Base-by-base conservation (phyloP, 2,329 filamentous ascomycete genomes). In the Macroventuria anomochaeta region DNA sequence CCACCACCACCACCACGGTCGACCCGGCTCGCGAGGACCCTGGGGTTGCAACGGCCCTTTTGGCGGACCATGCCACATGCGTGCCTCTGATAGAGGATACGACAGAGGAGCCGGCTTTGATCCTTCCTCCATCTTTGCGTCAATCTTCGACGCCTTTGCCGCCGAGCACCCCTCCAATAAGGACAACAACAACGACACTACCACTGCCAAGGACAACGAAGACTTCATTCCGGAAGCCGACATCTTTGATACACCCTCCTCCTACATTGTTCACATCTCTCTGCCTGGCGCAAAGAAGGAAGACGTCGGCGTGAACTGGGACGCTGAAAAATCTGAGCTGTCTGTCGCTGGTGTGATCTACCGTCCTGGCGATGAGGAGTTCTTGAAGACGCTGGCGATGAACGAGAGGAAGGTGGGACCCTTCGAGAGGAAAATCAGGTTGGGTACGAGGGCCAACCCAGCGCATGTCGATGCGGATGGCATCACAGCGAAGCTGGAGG, bases 211-310 rank as follows among this genome's bases (percentile, higher is more conserved):
- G 13, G 63, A 63, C 7, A 58, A 54, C 18, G 61, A 64, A 43
- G 73, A 78, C 53, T 88, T 90, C 72, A 73, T 75, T 5, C 88
- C 88, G 0, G 85, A 88, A n/a, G 79, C 87, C 49, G 91, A 96
- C 70, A 77, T 93, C 59, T 95, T 93, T 79, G 84, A 88, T 70
- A 88, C 87, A 5, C 75, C 84, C 6, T 75, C 77, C 26, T 75
- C 84, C 12, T 76, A 86, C 70, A 78, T 91, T 36, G 76, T 95
- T 7, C 90, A 95, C 72, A 69, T 85, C 40, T 87, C 89, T 1
- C 81, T 96, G 0, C 89, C 91, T 0, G 91, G 91, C 21, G 90
- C 88, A 1, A 87, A 87, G 76, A 93, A 92, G 75, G 83, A 90
- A 65, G 89, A 95, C 66, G 79, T 95, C 5, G 88, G 83, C 52